Evolutionary conservation across 495 filamentous ascomycete genomes (phyloP).

Genomic region (Neurospora pannonica): DNA sequence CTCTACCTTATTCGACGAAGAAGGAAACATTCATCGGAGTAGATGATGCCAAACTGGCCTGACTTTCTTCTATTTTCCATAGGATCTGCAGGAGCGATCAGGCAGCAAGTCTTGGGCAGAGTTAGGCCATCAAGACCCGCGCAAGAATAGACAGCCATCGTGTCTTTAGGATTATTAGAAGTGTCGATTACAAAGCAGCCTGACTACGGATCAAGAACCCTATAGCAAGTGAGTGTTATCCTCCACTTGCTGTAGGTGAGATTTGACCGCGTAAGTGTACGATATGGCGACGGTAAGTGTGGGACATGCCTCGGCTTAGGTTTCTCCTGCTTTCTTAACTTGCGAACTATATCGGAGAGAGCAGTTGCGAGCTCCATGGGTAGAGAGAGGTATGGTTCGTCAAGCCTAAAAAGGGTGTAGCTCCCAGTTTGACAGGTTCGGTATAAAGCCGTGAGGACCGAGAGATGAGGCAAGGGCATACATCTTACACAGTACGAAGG

Average conservation of each 20-base stretch:
- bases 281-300: background rate
- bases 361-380: too few relatives aligned
- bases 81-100: background rate
- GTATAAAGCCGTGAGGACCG: background rate
- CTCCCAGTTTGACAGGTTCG: background rate
- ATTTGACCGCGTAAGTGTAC: background rate
- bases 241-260: background rate
- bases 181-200: background rate
- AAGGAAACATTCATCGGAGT: background rate
- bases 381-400: background rate
- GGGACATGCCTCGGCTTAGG: background rate
- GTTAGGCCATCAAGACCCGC: background rate
- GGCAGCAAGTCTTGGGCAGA: background rate
- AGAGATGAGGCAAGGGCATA: background rate
- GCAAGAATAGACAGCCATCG: background rate
- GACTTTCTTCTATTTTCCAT: background rate
- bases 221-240: background rate
- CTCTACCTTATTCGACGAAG: background rate
- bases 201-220: background rate
- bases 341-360: background rate
- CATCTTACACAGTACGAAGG: background rate
- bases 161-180: background rate
- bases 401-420: background rate
- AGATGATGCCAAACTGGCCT: background rate
- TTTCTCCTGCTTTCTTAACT: background rate